Conservation (phyloP, 345 rosid genomes). For the Syzygium grande region DNA sequence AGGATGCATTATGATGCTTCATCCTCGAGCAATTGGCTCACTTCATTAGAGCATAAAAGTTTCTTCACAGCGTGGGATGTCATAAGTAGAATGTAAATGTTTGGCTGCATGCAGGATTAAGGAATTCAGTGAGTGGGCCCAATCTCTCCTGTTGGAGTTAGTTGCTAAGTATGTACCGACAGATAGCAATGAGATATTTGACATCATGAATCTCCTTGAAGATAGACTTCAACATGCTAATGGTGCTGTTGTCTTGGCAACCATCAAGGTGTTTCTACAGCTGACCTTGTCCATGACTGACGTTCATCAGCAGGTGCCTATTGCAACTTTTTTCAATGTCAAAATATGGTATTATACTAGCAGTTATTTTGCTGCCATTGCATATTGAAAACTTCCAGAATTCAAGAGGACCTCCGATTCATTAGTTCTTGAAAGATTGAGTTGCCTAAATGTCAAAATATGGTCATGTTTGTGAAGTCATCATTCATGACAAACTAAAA, state of each 20-base stretch:
- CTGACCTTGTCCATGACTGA: slow-evolving; percentile 90
- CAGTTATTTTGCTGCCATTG: neutral
- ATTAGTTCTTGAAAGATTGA: neutral
- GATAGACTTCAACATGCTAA: slow-evolving; percentile 99
- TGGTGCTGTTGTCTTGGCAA: slow-evolving; percentile 97
- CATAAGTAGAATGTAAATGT: neutral
- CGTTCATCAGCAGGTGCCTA: slow-evolving; percentile 90
- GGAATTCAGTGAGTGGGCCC: slow-evolving; percentile 97
- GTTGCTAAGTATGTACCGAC: slow-evolving; percentile 80
- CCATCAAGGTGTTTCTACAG: slow-evolving; percentile 79
- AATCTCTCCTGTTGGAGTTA: slow-evolving; percentile 91
- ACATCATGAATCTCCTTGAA: slow-evolving; percentile 97
- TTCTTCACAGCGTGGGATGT: neutral
- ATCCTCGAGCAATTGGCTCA: neutral
- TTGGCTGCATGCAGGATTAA: slow-evolving; percentile 53
- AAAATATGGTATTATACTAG: neutral
- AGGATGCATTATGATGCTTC: neutral
- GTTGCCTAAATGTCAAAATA: neutral
- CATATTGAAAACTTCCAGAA: neutral
- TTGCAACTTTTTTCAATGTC: neutral
- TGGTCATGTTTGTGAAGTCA: neutral
- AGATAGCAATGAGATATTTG: slow-evolving; percentile 87
- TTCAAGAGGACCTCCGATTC: neutral
- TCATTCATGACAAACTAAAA: neutral
- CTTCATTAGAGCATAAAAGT: neutral